phyloP scores from a whole-genome alignment of 2,329 filamentous ascomycete genomes.

The Botryotinia narcissicola region DNA sequence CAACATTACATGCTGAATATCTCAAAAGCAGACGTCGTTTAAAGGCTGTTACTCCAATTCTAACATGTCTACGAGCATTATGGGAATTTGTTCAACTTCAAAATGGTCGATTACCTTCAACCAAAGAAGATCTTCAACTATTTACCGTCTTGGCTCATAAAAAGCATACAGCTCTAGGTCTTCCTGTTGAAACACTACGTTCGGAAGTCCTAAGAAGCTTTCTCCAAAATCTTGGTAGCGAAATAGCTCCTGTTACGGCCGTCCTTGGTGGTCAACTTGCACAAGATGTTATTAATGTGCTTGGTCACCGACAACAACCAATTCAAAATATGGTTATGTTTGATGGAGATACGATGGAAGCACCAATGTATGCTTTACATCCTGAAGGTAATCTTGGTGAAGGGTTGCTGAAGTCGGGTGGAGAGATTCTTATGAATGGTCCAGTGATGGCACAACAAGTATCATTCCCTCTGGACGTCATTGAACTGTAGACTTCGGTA shows the following conservation, averaged over 20 bases:
- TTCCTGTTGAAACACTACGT: conserved; percentile 65
- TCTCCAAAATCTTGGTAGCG: conserved; percentile 78
- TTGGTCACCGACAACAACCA: conserved; percentile 86
- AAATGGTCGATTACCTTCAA: conserved; percentile 52
- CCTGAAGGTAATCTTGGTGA: conserved; percentile 59
- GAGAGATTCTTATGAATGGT: conserved; percentile 19
- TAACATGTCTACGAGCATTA: conserved; percentile 83
- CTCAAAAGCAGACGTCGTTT: conserved; percentile 65
- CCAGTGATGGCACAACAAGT: conserved; percentile 20
- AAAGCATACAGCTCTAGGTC: conserved; percentile 71
- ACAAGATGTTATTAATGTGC: conserved; percentile 95
- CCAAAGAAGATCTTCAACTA: conserved; percentile 63
- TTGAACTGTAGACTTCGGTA: conserved; percentile 24
- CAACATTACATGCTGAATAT: conserved; percentile 69
- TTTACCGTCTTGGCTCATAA: conserved; percentile 78
- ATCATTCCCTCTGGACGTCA: conserved; percentile 30
- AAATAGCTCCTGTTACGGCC: conserved; percentile 82
- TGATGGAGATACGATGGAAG: conserved; percentile 77
- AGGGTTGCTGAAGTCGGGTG: conserved; percentile 38
- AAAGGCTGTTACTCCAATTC: conserved; percentile 74
- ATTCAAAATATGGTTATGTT: conserved; percentile 95
- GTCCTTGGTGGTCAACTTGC: conserved; percentile 87
- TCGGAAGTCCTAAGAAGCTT: conserved; percentile 78
- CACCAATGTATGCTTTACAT: conserved; percentile 78
- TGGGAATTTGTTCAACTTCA: conserved; percentile 77